Evolutionary conservation across 2,329 filamentous ascomycete species (phyloP).

Genomic region (Rutstroemia sydowiana): DNA sequence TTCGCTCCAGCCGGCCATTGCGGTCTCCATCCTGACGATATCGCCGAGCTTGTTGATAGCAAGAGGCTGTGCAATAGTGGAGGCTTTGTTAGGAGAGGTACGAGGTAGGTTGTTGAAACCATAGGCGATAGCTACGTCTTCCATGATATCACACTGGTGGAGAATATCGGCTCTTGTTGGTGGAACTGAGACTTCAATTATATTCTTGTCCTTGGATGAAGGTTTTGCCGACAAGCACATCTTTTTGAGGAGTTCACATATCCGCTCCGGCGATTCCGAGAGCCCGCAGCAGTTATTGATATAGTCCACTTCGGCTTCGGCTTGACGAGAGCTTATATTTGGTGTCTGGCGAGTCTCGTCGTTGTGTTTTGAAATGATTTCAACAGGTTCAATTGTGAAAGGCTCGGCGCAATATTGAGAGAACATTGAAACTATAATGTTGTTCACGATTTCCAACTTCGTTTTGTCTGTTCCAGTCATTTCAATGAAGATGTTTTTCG

Average conservation of each 20-base stretch:
- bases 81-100: slow-evolving; percentile 76
- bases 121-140: slow-evolving; percentile 93
- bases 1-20: slow-evolving; percentile 93
- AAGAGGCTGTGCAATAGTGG: slow-evolving; percentile 78
- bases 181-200: slow-evolving; percentile 77
- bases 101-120: slow-evolving; percentile 95
- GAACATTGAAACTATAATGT: slow-evolving; percentile 97
- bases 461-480: slow-evolving; percentile 94
- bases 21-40: slow-evolving; percentile 80
- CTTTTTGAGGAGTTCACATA: slow-evolving; percentile 74
- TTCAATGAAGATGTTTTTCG: slow-evolving; percentile 93
- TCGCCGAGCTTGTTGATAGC: slow-evolving; percentile 92
- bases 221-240: slow-evolving; percentile 84
- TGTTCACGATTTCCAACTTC: slow-evolving; percentile 91
- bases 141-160: slow-evolving; percentile 97
- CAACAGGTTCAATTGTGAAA: slow-evolving; percentile 89
- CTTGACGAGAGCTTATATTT: slow-evolving; percentile 66
- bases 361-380: slow-evolving; percentile 90
- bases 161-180: slow-evolving; percentile 89
- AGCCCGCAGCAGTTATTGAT: slow-evolving; percentile 91
- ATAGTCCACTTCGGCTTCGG: slow-evolving; percentile 82
- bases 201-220: slow-evolving; percentile 58
- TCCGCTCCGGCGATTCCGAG: slow-evolving; percentile 61
- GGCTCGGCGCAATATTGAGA: slow-evolving; percentile 79
- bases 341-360: slow-evolving; percentile 73